A percentile compares a stretch with the other conserved stretches of the same genome.
Evolutionary conservation across 495 filamentous ascomycete genomes (phyloP).

Genomic region (Podospora bellae-mahoneyi): DNA sequence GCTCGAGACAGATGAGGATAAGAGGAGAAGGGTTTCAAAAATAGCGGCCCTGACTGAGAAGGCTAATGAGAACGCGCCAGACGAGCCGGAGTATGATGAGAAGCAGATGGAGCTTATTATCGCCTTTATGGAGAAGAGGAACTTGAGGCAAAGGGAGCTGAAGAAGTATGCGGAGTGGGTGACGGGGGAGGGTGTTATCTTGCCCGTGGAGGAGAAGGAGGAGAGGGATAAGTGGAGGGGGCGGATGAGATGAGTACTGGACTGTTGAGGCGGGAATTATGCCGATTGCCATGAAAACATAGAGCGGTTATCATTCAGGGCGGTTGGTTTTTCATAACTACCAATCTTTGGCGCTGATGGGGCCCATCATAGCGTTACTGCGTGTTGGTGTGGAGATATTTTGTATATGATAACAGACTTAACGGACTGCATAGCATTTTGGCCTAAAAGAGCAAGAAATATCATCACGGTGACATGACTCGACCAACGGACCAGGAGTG

Average conservation of each 20-base stretch:
- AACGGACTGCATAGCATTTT: background rate
- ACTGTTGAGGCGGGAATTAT: background rate
- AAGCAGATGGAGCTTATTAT: constrained; percentile 19
- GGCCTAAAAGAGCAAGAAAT: background rate
- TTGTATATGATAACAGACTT: background rate
- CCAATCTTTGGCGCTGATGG: background rate
- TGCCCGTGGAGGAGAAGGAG: background rate
- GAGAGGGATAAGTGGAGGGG: background rate
- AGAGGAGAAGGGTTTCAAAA: constrained; percentile 31
- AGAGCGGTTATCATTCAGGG: background rate
- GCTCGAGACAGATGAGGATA: constrained; percentile 39
- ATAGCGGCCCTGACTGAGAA: constrained; percentile 29
- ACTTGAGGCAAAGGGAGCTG: constrained; percentile 21
- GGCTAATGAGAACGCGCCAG: constrained; percentile 38
- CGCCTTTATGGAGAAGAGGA: constrained; percentile 13
- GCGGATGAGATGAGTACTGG: background rate
- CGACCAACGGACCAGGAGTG: background rate
- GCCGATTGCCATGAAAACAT: background rate
- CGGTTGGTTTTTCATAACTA: background rate
- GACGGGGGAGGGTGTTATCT: background rate
- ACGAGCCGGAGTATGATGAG: constrained; percentile 40
- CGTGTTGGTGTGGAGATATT: background rate
- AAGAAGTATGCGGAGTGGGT: constrained; percentile 23
- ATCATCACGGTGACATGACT: background rate
- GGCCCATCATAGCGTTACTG: background rate